phyloP scores from a whole-genome alignment of 495 filamentous ascomycete genomes.

The Umbilicaria muhlenbergii region DNA sequence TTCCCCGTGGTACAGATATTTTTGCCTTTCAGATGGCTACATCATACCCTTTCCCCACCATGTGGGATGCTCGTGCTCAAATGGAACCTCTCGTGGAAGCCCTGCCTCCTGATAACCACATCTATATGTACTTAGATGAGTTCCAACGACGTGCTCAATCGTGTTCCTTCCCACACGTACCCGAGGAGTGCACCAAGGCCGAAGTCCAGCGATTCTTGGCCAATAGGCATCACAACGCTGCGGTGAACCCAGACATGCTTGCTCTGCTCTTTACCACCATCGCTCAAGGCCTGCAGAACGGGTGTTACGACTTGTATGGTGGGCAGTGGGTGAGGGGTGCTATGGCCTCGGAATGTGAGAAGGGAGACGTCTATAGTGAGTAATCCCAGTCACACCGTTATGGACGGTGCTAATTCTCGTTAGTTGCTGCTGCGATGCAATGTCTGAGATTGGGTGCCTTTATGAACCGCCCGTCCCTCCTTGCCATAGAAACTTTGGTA shows the following conservation, averaged over 20 bases:
- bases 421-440: constrained; percentile 16
- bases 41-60: constrained; percentile 21
- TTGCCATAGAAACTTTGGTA: constrained; percentile 26
- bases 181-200: constrained; percentile 22
- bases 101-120: constrained; percentile 19
- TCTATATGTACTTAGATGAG: constrained; percentile 21
- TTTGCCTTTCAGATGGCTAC: constrained; percentile 17
- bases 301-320: constrained; percentile 25
- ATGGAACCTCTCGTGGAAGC: constrained; percentile 17
- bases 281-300: constrained; percentile 27
- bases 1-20: constrained; percentile 23
- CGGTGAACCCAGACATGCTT: constrained; percentile 27
- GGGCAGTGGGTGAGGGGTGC: constrained; percentile 22
- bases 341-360: constrained; percentile 20
- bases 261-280: constrained; percentile 31
- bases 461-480: constrained; percentile 27
- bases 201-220: constrained; percentile 27
- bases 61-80: constrained; percentile 18
- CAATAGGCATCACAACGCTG: constrained; percentile 23
- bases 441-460: constrained; percentile 29
- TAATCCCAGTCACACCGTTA: neutral
- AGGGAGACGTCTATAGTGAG: constrained; percentile 26
- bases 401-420: neutral
- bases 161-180: constrained; percentile 28
- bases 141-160: constrained; percentile 26